Evolutionary conservation across 139 green algal species (phyloP).

Genomic region (Coccomyxa sp.): DNA sequence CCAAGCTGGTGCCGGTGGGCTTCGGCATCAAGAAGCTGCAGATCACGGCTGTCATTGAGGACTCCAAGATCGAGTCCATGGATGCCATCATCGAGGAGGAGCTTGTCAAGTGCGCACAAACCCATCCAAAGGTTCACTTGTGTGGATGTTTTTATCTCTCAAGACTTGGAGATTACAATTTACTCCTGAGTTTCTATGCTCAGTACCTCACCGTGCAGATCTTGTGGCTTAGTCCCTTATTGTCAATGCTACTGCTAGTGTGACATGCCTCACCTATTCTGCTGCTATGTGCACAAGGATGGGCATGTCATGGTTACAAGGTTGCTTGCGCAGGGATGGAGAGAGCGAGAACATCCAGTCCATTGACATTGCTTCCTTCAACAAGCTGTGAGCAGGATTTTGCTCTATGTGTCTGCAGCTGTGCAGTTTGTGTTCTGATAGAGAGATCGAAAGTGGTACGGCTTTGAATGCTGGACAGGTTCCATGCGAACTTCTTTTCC

Average conservation of each 20-base stretch:
- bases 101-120: slow-evolving; percentile 19
- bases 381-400: slow-evolving; percentile 41
- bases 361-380: slow-evolving; percentile 58
- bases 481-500: too few relatives aligned
- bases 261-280: not conserved
- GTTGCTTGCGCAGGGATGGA: slow-evolving; percentile 15
- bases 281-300: not conserved
- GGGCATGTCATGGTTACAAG: not conserved
- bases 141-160: not conserved
- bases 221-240: not conserved
- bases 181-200: not conserved
- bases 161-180: not conserved
- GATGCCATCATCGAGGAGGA: slow-evolving; percentile 66
- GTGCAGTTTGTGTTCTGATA: too few relatives aligned
- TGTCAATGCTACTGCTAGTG: not conserved
- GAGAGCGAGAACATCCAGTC: slow-evolving; percentile 58
- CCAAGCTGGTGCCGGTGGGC: slow-evolving; percentile 53
- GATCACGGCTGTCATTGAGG: slow-evolving; percentile 66
- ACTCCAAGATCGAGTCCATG: slow-evolving; percentile 56
- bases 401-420: too few relatives aligned
- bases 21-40: slow-evolving; percentile 72
- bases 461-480: too few relatives aligned
- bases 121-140: not conserved
- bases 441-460: too few relatives aligned
- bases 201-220: too few relatives aligned